Conservation (phyloP, 2,329 filamentous ascomycete species). For the Neoscytalidium dimidiatum region DNA sequence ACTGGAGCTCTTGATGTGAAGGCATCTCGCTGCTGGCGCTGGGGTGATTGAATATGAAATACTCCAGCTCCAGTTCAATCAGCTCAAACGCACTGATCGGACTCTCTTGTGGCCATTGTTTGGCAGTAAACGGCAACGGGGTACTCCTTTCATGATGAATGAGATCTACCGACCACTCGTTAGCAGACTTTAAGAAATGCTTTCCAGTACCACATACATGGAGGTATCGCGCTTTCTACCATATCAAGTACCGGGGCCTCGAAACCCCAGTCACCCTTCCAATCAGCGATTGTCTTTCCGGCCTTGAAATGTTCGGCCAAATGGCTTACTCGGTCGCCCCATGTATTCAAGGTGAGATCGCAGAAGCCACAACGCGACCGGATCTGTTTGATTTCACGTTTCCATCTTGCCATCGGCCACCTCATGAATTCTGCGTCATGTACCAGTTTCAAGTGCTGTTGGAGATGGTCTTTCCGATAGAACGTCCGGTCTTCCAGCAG, state of each 20-base stretch:
- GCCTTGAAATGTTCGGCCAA: constrained; percentile 31
- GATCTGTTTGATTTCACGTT: constrained; percentile 28
- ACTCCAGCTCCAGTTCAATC: neutral
- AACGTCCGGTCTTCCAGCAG: constrained; percentile 30
- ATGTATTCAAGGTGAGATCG: constrained; percentile 25
- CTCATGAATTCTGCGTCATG: constrained; percentile 23
- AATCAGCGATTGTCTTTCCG: constrained; percentile 29
- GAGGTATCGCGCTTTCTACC: constrained; percentile 27
- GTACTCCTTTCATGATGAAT: neutral
- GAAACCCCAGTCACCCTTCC: constrained; percentile 32
- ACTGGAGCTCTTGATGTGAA: constrained; percentile 27
- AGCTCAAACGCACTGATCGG: neutral
- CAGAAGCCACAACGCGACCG: constrained; percentile 31
- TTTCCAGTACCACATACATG: constrained; percentile 28
- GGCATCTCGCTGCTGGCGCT: constrained; percentile 15
- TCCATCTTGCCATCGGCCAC: constrained; percentile 29
- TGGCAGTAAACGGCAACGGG: constrained; percentile 13
- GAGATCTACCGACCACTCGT: neutral
- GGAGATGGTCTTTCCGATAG: constrained; percentile 32
- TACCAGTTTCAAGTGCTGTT: constrained; percentile 31
- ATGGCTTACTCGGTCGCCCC: constrained; percentile 29
- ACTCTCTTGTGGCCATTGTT: neutral
- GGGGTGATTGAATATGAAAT: neutral
- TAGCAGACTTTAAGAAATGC: neutral
- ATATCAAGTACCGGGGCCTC: constrained; percentile 23